Evolutionary conservation across 1,284 basidiomycete genomes (phyloP).

Genomic region (Microbotryum scabiosae): DNA sequence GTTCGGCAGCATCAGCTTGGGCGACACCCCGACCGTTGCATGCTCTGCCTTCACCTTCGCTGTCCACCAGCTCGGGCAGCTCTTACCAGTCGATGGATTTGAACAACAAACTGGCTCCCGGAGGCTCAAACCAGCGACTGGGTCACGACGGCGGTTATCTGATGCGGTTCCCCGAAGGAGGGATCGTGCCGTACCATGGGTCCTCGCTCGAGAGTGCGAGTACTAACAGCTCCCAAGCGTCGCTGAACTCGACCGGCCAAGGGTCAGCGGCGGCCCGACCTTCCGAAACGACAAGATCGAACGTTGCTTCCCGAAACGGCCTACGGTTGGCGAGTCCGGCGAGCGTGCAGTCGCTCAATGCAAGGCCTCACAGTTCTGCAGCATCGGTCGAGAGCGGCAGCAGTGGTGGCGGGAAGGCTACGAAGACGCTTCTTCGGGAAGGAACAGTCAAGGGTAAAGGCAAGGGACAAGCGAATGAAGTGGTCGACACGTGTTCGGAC

Average conservation of each 20-base stretch:
- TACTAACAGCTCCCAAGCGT: neutral
- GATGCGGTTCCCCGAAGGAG: conserved; percentile 29
- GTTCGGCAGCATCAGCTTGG: neutral
- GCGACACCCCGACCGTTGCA: neutral
- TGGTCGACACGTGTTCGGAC: neutral
- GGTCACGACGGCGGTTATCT: conserved; percentile 13
- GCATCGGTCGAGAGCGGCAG: neutral
- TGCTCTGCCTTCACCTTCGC: conserved; percentile 17
- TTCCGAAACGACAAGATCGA: neutral
- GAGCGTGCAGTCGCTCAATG: conserved; percentile 1
- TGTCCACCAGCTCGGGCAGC: conserved; percentile 2
- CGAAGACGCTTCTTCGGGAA: neutral
- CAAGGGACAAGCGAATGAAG: neutral
- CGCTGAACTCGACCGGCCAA: conserved; percentile 1
- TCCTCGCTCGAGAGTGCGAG: neutral
- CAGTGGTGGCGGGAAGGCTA: neutral
- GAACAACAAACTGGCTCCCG: neutral
- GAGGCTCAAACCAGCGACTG: conserved; percentile 6
- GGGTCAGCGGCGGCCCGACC: neutral
- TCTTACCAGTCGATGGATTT: neutral
- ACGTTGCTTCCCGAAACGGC: neutral
- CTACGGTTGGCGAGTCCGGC: conserved; percentile 7
- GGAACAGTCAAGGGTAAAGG: neutral
- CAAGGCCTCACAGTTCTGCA: neutral
- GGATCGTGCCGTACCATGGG: conserved; percentile 13